Evolutionary conservation across 306 rosid species (phyloP).

Genomic region (Cicer chorassanicum): DNA sequence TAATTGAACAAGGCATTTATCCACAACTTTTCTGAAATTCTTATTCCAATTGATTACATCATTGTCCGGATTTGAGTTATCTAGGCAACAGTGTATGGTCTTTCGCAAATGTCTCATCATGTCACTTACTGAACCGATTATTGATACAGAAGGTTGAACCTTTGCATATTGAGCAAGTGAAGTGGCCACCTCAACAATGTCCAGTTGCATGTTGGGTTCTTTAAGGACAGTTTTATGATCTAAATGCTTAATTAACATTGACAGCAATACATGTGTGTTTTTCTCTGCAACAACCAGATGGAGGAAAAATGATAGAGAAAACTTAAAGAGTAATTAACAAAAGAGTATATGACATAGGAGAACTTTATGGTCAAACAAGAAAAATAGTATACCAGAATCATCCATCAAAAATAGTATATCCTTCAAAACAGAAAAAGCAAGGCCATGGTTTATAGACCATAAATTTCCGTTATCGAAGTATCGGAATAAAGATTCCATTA

Average conservation of each 20-base stretch:
- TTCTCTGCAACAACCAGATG: constrained; percentile 64
- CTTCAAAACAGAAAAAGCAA: constrained; percentile 75
- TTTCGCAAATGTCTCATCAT: constrained; percentile 88
- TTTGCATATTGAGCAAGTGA: constrained; percentile 74
- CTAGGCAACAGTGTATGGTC: constrained; percentile 73
- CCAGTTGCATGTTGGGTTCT: constrained; percentile 79
- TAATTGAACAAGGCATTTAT: constrained; percentile 81
- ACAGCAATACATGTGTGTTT: constrained; percentile 78
- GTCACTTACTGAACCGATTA: constrained; percentile 77
- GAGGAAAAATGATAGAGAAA: constrained; percentile 23
- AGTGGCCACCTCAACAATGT: constrained; percentile 79
- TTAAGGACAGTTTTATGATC: constrained; percentile 86
- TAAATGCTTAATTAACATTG: constrained; percentile 85
- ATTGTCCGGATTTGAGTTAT: constrained; percentile 57
- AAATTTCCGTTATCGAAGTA: constrained; percentile 72
- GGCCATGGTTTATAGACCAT: constrained; percentile 78
- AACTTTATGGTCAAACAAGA: constrained; percentile 33
- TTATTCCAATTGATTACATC: constrained; percentile 70
- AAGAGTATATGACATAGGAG: constrained; percentile 35
- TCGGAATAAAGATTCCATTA: constrained; percentile 86
- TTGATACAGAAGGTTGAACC: constrained; percentile 75
- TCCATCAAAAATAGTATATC: constrained; percentile 86
- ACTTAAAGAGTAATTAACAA: constrained; percentile 5
- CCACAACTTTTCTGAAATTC: constrained; percentile 74
- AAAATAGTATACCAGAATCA: constrained; percentile 61